A percentile compares a stretch with the other conserved stretches of the same genome.
phyloP scores from a whole-genome alignment of 2,329 filamentous ascomycete species.

The Phoma herbarum region DNA sequence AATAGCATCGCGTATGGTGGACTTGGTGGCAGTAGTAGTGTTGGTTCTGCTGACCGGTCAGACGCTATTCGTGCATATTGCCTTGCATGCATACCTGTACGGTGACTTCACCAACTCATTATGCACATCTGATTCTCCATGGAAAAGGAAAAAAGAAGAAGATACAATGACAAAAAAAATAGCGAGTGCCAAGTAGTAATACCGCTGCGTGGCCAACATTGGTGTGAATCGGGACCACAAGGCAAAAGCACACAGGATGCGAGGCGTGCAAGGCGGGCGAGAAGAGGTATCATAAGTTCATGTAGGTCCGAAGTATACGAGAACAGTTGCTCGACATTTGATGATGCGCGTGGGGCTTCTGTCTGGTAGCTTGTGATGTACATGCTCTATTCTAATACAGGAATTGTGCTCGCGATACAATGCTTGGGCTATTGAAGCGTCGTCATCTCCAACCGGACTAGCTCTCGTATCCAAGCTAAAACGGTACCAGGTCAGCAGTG shows the following conservation, averaged over 20 bases:
- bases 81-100: conserved; percentile 17
- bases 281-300: not conserved
- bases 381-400: not conserved
- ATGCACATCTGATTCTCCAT: conserved; percentile 12
- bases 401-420: not conserved
- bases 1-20: conserved; percentile 26
- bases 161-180: conserved; percentile 24
- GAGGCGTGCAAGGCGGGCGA: not conserved
- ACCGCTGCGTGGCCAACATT: conserved; percentile 30
- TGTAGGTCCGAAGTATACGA: not conserved
- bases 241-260: not conserved
- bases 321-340: not conserved
- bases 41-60: conserved; percentile 1
- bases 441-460: not conserved
- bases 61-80: not conserved
- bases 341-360: not conserved
- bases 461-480: conserved; percentile 1
- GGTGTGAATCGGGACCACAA: too few relatives aligned
- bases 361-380: not conserved
- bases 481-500: not conserved
- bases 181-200: conserved; percentile 22
- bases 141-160: conserved; percentile 24
- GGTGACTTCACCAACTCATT: conserved; percentile 15
- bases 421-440: conserved; percentile 1
- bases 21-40: conserved; percentile 15